Percentiles rank a stretch among this genome's conserved stretches.
These are phyloP conservation scores for Brassica napus DNA, from an alignment of 345 rosid species.

Conservation along the genomic window Da-Ae NC_063451.1:7981001-7981500, in stretches of 20 bases:
- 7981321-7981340: background rate
- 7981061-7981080: constrained; percentile 14
- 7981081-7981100: constrained; percentile 39
- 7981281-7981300: constrained; percentile 74
- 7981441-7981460: constrained; percentile 5
- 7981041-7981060: constrained; percentile 8
- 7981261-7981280: constrained; percentile 83
- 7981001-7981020: background rate
- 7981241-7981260: constrained; percentile 68
- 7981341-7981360: background rate
- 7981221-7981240: constrained; percentile 62
- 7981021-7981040: background rate
- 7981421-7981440: background rate
- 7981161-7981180: constrained; percentile 71
- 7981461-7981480: background rate
- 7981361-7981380: too few species aligned
- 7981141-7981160: constrained; percentile 49
- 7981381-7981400: background rate
- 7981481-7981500: background rate
- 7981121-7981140: constrained; percentile 53
- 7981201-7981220: constrained; percentile 51
- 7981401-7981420: constrained; percentile 10
- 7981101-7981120: constrained; percentile 49
- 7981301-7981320: constrained; percentile 30
- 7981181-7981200: constrained; percentile 79